Conservation (phyloP, 2,329 filamentous ascomycete species). For the Cytospora schulzeri region DNA sequence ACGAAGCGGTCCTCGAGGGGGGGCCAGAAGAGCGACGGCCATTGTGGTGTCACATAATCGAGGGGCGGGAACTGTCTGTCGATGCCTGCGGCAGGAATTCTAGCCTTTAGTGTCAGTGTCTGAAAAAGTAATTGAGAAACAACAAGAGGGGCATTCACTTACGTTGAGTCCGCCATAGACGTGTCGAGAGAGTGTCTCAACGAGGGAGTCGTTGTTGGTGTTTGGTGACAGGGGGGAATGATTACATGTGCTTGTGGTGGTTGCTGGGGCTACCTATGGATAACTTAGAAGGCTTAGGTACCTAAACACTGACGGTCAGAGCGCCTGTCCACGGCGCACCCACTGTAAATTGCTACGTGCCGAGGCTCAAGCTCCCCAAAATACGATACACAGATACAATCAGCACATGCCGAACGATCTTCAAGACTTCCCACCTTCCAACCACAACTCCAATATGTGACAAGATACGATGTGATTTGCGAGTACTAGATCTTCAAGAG, state of each 20-base stretch:
- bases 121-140: not conserved
- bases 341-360: constrained; percentile 25
- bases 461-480: not conserved
- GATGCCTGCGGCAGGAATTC: constrained; percentile 24
- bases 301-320: not conserved
- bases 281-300: not conserved
- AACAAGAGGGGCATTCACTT: not conserved
- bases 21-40: constrained; percentile 82
- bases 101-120: constrained; percentile 7
- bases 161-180: constrained; percentile 16
- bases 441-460: not conserved
- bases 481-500: not conserved
- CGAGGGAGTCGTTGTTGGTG: constrained; percentile 1
- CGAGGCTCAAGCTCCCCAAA: constrained; percentile 33
- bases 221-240: constrained; percentile 10
- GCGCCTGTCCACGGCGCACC: not conserved
- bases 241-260: not conserved
- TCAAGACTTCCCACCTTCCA: not conserved
- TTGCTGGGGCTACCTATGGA: not conserved
- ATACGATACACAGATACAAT: not conserved
- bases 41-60: constrained; percentile 69
- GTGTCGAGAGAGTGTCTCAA: not conserved
- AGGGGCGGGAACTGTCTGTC: constrained; percentile 42
- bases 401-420: constrained; percentile 3
- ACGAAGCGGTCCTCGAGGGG: constrained; percentile 55